Conservation (phyloP, 257 asterid species). For the Solanum lycopersicoides region DNA sequence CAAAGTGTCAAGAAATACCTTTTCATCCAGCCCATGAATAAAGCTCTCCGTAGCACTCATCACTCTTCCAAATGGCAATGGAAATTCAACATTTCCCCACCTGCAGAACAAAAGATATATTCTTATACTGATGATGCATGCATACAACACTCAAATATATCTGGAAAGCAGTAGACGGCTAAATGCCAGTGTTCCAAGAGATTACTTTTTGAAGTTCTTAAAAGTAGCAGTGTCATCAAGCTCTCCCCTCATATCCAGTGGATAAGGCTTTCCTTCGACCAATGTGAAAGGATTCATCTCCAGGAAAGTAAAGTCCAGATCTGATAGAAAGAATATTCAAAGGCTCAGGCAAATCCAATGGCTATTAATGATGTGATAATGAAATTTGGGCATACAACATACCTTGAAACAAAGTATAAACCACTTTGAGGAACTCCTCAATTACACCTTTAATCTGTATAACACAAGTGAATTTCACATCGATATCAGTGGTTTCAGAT, state of each 20-base stretch:
- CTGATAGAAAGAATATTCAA: constrained; percentile 17
- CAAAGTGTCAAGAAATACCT: constrained; percentile 35
- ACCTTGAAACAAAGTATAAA: constrained; percentile 61
- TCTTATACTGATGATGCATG: not conserved
- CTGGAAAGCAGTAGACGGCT: not conserved
- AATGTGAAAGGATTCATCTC: constrained; percentile 97
- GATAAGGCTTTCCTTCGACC: constrained; percentile 88
- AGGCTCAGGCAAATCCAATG: not conserved
- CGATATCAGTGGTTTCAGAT: not conserved
- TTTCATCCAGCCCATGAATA: constrained; percentile 84
- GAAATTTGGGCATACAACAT: not conserved
- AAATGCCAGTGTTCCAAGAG: not conserved
- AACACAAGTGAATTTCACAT: not conserved
- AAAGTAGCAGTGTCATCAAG: constrained; percentile 95
- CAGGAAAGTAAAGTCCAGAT: constrained; percentile 90
- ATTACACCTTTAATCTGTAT: constrained; percentile 64
- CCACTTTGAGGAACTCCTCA: constrained; percentile 63
- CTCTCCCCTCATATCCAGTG: constrained; percentile 97
- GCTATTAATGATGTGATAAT: not conserved
- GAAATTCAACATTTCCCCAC: constrained; percentile 89
- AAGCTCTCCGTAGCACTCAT: constrained; percentile 81
- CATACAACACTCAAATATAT: constrained; percentile 43
- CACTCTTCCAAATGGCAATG: constrained; percentile 92
- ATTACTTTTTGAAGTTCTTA: constrained; percentile 90
- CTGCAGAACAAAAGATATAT: constrained; percentile 17